These are phyloP conservation scores for Kalmusia sp. DNA, from an alignment of 2,329 filamentous ascomycete genomes.

Conservation along the genomic window DNA sequence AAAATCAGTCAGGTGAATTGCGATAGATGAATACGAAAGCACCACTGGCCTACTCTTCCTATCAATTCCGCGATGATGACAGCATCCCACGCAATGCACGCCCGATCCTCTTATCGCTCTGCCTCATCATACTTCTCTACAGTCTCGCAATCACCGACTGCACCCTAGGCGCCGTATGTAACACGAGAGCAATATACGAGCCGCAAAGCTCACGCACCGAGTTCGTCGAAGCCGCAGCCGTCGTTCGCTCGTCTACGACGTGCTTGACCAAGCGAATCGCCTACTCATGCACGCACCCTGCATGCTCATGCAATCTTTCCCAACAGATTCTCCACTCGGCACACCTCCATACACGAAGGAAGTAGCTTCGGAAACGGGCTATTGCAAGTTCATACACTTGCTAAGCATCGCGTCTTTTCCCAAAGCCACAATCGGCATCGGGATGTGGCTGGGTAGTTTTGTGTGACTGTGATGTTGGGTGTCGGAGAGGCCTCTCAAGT, in stretches of 20 bases:
- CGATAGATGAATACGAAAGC: conserved; percentile 1
- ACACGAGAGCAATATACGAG: conserved; percentile 9
- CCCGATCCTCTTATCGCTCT: not conserved
- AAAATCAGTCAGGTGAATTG: not conserved
- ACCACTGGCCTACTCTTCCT: not conserved
- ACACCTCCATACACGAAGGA: not conserved
- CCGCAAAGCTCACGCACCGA: not conserved
- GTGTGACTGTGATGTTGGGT: not conserved
- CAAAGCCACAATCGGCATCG: conserved; percentile 8
- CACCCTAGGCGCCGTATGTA: conserved; percentile 8
- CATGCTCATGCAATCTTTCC: conserved; percentile 18
- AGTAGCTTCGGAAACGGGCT: conserved; percentile 2
- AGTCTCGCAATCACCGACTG: not conserved
- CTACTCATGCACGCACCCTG: conserved; percentile 17
- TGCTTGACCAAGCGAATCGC: conserved; percentile 27
- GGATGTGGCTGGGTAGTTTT: conserved; percentile 1
- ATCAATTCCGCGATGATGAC: conserved; percentile 1
- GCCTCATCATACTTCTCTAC: not conserved
- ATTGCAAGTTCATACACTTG: not conserved
- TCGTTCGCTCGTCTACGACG: conserved; percentile 15
- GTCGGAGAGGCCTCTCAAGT: too few relatives aligned
- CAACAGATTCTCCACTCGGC: conserved; percentile 17
- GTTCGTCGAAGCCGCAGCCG: not conserved
- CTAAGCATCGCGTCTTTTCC: not conserved
- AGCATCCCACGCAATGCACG: not conserved